phyloP scores from a whole-genome alignment of 2,329 filamentous ascomycete genomes.

The Aschersonia sp. region DNA sequence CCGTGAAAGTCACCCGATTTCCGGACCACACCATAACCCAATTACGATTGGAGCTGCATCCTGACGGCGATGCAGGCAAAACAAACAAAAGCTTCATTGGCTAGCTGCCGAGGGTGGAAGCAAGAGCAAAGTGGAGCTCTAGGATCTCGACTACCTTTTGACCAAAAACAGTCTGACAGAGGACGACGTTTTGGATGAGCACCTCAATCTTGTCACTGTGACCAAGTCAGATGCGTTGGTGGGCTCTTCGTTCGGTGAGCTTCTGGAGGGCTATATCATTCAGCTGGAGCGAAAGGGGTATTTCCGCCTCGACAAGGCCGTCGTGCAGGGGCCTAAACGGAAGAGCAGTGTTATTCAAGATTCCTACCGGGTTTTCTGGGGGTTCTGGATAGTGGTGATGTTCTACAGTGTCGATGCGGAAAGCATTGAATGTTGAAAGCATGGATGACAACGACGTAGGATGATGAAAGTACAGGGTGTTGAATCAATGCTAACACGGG shows the following conservation, averaged over 20 bases:
- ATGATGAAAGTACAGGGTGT: no score
- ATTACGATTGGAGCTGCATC: not conserved
- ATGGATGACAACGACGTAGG: no score
- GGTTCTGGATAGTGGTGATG: no score
- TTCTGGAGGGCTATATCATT: not conserved
- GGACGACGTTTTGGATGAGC: not conserved
- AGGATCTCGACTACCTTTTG: constrained; percentile 1
- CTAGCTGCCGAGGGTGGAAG: not conserved
- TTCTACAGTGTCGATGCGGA: no score
- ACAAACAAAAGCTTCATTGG: constrained; percentile 2
- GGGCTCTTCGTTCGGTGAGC: not conserved
- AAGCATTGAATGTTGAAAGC: no score
- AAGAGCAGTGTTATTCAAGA: constrained; percentile 1
- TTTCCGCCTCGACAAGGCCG: not conserved
- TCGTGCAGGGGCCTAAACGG: not conserved
- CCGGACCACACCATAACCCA: not conserved
- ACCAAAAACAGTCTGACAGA: constrained; percentile 1
- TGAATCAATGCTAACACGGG: no score
- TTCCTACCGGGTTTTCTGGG: no score
- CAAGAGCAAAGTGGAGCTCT: not conserved
- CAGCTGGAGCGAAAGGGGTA: constrained; percentile 1
- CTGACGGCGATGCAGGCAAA: not conserved
- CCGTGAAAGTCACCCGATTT: not conserved
- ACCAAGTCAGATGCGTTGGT: not conserved
- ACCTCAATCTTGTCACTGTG: not conserved